Base-by-base conservation (phyloP, 2,329 filamentous ascomycete genomes). In the Rutstroemia sp. region DNA sequence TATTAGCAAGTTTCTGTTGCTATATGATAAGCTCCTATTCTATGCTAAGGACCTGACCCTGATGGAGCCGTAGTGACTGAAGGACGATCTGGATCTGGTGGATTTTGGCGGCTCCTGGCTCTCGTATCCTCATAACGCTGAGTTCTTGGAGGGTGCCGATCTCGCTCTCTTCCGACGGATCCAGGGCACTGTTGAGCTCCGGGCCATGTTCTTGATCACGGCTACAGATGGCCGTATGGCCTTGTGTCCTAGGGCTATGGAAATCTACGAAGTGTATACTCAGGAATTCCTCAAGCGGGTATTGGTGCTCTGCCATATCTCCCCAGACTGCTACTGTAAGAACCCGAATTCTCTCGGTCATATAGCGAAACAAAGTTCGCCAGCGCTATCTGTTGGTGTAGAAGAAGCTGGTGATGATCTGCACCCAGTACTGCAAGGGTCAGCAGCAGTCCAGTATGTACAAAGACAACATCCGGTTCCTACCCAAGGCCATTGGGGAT, bases 381-480 rank as follows among this genome's bases (percentile, higher is more conserved):
- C 46, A 38, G 23, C 27, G 50, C 17, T 19, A 55, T 21, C 0
- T 59, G 5, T 51, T 57, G 2, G 42, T 63, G 16, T 58, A 30
- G 48, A 44, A 63, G 25, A 54, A 52, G 60, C 53, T 63, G 1
- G 45, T 63, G 0, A 61, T 63, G 30, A 27, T 63, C 2, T 58
- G 60, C 51, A 55, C 39, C 4, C 14, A 51, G 14, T 63, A 63
- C 23, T 34, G 59, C n/a, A 61, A 63, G 30, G 55, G 52, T 34
- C 9, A 62, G 54, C 23, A 63, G 40, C 14, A 63, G 45, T 56
- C 49, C 2, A 25, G 55, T 8, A 30, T 10, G 1, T 58, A 56
- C 34, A 61, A 61, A 46, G 53, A 62, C 36, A 62, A 62, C 34
- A 58, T 63, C 9, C 27, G 38, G 10, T 63, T 60, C 51, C 36